Evolutionary conservation across 2,329 filamentous ascomycete species (phyloP), one percentile per base, ranked within the genome.

Genomic region (Pseudogymnoascus sp.): DNA sequence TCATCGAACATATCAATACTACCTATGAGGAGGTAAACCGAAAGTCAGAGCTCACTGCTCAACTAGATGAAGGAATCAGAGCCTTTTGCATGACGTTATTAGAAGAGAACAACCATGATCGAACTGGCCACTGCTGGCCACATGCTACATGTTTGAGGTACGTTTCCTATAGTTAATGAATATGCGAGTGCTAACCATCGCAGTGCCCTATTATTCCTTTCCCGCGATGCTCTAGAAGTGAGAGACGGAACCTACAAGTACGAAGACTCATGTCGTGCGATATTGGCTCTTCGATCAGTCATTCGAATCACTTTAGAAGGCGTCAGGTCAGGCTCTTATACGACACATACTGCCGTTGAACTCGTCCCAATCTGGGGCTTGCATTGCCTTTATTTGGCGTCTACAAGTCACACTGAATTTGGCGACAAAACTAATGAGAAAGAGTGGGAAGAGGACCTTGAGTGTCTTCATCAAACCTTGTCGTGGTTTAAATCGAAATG

Each of bases 221-320:
- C 51, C 6, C 51, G 51, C 28, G 51, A 57, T 57, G 28, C 51
- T 34, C 51, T 57, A 19, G 28, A 57, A 19, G 51, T 57, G 25
- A 57, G 19, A 57, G 51, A 57, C 51, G 51, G 51, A 57, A 57
- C 25, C 16, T 57, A 57, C 34, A 57, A 57, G 16, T 57, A 57
- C 28, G 51, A 57, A 57, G 51, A 57, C 28, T 57, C 51, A 6
- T 57, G 51, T 19, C 51, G 51, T 57, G 51, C 25, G n/a, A 57
- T 57, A 16, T 19, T 57, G 14, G 10, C 51, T 34, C 51, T 57
- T 57, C 51, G 51, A 34, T 57, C 51, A 31, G 11, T 57, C 28
- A 57, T 57, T 34, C 25, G 51, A 34, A 57, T 57, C n/a, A 34
- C 51, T 19, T 16, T 57, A 34, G 25, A 34, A 13, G 51, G 51